Evolutionary conservation across 2,329 filamentous ascomycete species (phyloP).

Genomic region (Alternaria panax): DNA sequence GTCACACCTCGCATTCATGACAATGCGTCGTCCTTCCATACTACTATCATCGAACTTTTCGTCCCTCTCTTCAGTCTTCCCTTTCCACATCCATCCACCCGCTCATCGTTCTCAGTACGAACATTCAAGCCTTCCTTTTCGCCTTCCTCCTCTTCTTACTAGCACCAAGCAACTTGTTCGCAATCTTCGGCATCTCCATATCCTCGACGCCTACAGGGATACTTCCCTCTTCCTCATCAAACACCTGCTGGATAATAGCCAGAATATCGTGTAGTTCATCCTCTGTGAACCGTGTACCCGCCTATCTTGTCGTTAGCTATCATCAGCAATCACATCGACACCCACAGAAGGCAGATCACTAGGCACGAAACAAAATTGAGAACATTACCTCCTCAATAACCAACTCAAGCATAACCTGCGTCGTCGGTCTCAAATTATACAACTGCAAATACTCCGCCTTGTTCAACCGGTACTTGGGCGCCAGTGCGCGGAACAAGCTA

Average conservation of each 20-base stretch:
- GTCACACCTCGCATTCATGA: too few relatives aligned
- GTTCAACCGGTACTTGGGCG: slow-evolving; percentile 43
- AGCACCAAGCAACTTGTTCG: slow-evolving; percentile 40
- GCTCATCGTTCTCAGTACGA: background rate
- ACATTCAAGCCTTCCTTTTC: slow-evolving; percentile 11
- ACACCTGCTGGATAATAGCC: slow-evolving; percentile 31
- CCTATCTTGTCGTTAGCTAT: slow-evolving; percentile 21
- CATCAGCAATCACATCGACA: too few relatives aligned
- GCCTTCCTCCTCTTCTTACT: slow-evolving; percentile 34
- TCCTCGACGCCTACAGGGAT: slow-evolving; percentile 41
- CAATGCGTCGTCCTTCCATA: background rate
- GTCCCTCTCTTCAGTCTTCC: too few relatives aligned
- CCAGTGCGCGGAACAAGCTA: slow-evolving; percentile 41
- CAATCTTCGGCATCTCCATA: slow-evolving; percentile 36
- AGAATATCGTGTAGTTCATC: slow-evolving; percentile 42
- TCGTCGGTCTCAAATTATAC: slow-evolving; percentile 45
- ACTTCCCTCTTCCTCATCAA: slow-evolving; percentile 41
- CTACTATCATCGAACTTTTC: background rate
- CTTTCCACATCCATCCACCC: background rate
- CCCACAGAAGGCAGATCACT: too few relatives aligned
- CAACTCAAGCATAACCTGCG: slow-evolving; percentile 42
- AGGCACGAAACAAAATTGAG: too few relatives aligned
- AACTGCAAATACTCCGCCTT: slow-evolving; percentile 51
- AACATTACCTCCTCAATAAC: slow-evolving; percentile 47
- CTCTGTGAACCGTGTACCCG: slow-evolving; percentile 40